phyloP scores from a whole-genome alignment of 2,329 filamentous ascomycete species.

The Pyricularia sp. region DNA sequence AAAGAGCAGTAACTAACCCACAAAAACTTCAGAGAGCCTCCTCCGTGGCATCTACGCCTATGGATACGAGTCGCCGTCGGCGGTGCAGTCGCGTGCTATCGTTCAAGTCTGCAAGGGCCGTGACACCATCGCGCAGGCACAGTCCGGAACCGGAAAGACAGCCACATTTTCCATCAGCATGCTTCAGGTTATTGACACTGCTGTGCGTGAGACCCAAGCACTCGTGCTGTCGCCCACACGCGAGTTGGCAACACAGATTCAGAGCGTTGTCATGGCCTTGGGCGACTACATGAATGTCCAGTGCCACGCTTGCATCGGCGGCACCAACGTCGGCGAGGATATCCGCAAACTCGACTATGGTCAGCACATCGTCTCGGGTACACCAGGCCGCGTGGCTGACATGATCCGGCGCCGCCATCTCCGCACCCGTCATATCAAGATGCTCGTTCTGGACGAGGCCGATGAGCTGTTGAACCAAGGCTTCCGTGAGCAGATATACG shows the following conservation, averaged over 20 bases:
- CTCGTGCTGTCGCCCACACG: constrained; percentile 96
- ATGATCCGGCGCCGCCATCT: constrained; percentile 99
- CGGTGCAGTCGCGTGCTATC: constrained; percentile 94
- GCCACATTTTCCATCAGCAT: constrained; percentile 99
- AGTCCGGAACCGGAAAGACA: constrained; percentile 99
- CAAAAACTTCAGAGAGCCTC: constrained; percentile 59
- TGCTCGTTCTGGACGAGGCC: constrained; percentile 53
- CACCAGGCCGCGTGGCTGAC: constrained; percentile 95
- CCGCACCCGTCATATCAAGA: constrained; percentile 95
- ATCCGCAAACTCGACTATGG: constrained; percentile 97
- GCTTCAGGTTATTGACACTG: constrained; percentile 96
- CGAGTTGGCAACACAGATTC: constrained; percentile 98
- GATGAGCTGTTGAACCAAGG: constrained; percentile 74
- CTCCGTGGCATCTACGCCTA: constrained; percentile 97
- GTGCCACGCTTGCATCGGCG: constrained; percentile 98
- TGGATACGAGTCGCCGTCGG: constrained; percentile 95
- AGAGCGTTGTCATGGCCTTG: constrained; percentile 97
- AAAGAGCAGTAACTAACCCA: not conserved
- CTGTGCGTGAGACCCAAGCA: constrained; percentile 93
- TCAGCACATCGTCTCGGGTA: constrained; percentile 95
- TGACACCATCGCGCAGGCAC: constrained; percentile 96
- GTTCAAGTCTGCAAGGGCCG: constrained; percentile 98
- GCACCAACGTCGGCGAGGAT: constrained; percentile 95
- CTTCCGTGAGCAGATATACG: constrained; percentile 98
- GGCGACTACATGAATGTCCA: constrained; percentile 99